phyloP scores from a whole-genome alignment of 371 early-diverging fungal species.

The Mortierella sp. region DNA sequence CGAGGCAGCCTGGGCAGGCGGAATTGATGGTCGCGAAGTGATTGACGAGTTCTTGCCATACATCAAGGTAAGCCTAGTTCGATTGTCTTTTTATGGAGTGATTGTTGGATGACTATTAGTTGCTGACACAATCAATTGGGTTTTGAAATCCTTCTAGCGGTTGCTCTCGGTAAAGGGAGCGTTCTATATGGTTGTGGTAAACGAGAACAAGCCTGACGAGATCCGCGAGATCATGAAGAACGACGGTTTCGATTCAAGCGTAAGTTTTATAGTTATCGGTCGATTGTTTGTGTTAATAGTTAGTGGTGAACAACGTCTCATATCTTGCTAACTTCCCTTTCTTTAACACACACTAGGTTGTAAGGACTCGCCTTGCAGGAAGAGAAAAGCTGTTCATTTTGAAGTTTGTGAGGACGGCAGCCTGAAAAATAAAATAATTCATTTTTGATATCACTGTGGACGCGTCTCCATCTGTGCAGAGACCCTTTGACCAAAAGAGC shows the following conservation, averaged over 20 bases:
- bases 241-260: constrained; percentile 60
- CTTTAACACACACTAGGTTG: constrained; percentile 35
- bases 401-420: constrained; percentile 59
- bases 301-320: background rate
- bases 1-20: constrained; percentile 96
- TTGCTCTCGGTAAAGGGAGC: constrained; percentile 80
- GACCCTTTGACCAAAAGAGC: background rate
- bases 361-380: constrained; percentile 69
- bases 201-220: constrained; percentile 92
- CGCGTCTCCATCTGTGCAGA: background rate
- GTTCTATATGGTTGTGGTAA: constrained; percentile 91
- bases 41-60: constrained; percentile 86
- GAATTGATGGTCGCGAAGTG: constrained; percentile 91
- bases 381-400: constrained; percentile 71
- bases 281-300: background rate
- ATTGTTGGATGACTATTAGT: background rate
- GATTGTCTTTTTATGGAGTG: background rate
- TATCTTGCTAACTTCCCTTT: background rate
- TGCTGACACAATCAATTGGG: background rate
- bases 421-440: constrained; percentile 12
- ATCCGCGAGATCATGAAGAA: constrained; percentile 72
- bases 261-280: constrained; percentile 8
- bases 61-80: constrained; percentile 64
- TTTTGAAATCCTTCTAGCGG: constrained; percentile 51
- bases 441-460: background rate